Base-by-base conservation (phyloP, 768 basidiomycete genomes). In the Russula earlei region DNA sequence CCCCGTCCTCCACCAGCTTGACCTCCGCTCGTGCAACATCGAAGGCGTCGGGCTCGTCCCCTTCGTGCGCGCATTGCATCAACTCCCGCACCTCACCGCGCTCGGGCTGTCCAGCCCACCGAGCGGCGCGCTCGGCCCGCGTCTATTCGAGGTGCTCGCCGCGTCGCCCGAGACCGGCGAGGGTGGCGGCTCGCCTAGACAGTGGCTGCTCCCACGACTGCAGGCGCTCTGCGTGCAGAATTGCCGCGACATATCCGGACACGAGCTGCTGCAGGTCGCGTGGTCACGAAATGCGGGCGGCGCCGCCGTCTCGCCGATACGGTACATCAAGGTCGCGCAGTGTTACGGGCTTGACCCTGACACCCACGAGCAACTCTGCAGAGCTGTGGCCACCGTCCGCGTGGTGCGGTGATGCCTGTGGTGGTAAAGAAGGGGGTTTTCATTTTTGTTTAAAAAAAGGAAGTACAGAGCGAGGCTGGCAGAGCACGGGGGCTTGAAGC, bases 31-130 rank as follows among this genome's bases (percentile, higher is more conserved):
- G 12, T 69, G 66, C 58, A 64, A 63, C 54, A 55, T 70, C 50
- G 65, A 63, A 31, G 69, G 69, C n/a, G 61, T 64, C 22, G 63
- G 64, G 11, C 59, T 69, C n/a, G 63, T 64, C 15, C 66, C 68
- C 1, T 65, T 69, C 55, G 60, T 69, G 5, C 64, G 65, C 11
- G 67, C 64, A 25, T 59, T 69, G 40, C 64, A 68, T 43, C 58
- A 61, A 10, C 65, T 68, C 24, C 64, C 67, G 4, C 62, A 64
- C 41, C 64, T 69, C 55, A 66, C 63, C 22, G 66, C 65, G 6
- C 62, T 70, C 8, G 65, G 62, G 24, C 54, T 69, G n/a, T 63
- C 64, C 25, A 62, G 63, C 29, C 69, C 68, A 3, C 62, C 62
- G 1, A 57, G 58, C 44, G 66, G 64, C 31, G 42, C 49, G 9